These are phyloP conservation scores for Eutrema heterophyllum DNA, from an alignment of 345 rosid genomes.

Conservation along the genomic window DNA sequence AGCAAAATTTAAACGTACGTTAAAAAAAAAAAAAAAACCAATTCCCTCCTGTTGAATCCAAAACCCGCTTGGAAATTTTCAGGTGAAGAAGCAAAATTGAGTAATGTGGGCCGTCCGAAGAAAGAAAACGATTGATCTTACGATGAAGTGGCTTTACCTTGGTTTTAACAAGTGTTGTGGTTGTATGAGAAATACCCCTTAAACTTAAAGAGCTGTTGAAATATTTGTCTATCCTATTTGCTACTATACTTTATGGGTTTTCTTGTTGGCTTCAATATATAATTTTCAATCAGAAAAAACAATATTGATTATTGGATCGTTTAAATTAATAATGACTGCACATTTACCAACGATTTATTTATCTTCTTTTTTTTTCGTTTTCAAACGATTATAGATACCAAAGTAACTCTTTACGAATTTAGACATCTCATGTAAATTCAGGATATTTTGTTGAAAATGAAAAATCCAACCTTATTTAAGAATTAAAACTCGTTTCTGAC, in stretches of 20 bases:
- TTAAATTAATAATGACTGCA: background rate
- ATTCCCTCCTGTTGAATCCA: conserved; percentile 19
- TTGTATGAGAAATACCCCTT: background rate
- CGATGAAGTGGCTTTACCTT: conserved; percentile 23
- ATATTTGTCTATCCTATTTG: background rate
- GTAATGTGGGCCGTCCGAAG: conserved; percentile 17
- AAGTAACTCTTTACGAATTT: background rate
- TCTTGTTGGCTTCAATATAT: background rate
- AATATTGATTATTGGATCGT: background rate
- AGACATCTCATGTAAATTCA: background rate
- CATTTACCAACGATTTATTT: background rate
- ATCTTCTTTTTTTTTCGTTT: background rate
- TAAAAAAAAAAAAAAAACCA: background rate
- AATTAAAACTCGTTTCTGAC: background rate
- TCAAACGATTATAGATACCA: background rate
- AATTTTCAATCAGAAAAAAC: background rate
- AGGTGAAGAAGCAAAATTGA: background rate
- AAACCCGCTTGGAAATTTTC: background rate
- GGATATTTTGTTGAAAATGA: background rate
- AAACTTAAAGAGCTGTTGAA: background rate
- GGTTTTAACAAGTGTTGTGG: conserved; percentile 17
- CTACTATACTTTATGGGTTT: background rate
- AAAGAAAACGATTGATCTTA: background rate
- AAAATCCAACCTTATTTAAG: background rate
- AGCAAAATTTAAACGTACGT: conserved; percentile 15